Conservation (phyloP, 1,139 yeast species). For the Blastobotrys serpentis region DNA sequence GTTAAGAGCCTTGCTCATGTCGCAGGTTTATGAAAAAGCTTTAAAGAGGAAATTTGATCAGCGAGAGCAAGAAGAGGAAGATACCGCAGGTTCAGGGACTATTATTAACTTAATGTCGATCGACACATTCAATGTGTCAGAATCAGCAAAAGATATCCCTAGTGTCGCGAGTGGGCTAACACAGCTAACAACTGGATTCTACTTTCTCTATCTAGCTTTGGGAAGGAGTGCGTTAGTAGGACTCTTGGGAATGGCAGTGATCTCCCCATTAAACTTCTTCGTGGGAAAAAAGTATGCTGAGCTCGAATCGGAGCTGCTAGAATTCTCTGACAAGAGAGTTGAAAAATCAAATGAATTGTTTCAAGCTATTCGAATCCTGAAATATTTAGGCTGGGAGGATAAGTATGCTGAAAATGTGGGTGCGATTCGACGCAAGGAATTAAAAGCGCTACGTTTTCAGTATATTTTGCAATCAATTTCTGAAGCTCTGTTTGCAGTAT, state of each 20-base stretch:
- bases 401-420: constrained; percentile 71
- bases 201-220: constrained; percentile 62
- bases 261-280: constrained; percentile 73
- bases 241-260: constrained; percentile 56
- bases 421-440: constrained; percentile 70
- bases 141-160: constrained; percentile 83
- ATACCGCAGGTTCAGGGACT: constrained; percentile 69
- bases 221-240: constrained; percentile 93
- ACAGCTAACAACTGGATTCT: constrained; percentile 66
- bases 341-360: constrained; percentile 92
- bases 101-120: constrained; percentile 93
- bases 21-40: constrained; percentile 90
- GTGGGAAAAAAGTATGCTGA: constrained; percentile 61
- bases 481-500: constrained; percentile 67
- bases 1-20: constrained; percentile 82
- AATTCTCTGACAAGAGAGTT: constrained; percentile 81
- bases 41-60: constrained; percentile 58
- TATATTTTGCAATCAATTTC: constrained; percentile 63
- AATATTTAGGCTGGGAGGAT: constrained; percentile 94
- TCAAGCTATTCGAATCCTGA: constrained; percentile 87
- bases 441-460: constrained; percentile 56
- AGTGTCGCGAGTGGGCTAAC: constrained; percentile 68
- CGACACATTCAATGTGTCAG: constrained; percentile 89
- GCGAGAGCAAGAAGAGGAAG: constrained; percentile 20
- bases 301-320: constrained; percentile 68